Conservation (phyloP, 139 green algal species). For the Bryopsis sp. region DNA sequence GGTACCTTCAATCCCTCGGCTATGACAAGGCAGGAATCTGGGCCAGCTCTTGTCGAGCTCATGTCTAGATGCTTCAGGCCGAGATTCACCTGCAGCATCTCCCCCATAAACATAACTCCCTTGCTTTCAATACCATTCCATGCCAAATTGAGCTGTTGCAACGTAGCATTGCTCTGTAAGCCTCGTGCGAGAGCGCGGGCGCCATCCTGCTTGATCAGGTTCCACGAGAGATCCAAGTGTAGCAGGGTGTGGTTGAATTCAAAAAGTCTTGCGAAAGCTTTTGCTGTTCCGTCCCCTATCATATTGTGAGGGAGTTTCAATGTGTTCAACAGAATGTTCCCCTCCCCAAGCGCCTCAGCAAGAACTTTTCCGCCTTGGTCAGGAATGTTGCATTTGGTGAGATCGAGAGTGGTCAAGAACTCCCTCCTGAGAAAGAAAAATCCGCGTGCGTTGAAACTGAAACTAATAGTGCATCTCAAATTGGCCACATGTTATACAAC, state of each 20-base stretch:
- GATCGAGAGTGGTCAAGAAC: not conserved
- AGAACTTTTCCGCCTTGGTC: not conserved
- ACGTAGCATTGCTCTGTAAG: constrained; percentile 36
- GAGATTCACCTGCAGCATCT: constrained; percentile 7
- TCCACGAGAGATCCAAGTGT: constrained; percentile 37
- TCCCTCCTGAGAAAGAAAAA: not conserved
- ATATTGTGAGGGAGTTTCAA: constrained; percentile 19
- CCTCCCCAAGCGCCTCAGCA: not conserved
- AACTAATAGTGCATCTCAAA: no score
- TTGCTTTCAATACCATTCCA: constrained; percentile 52
- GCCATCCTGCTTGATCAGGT: constrained; percentile 29
- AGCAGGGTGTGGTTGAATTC: constrained; percentile 29
- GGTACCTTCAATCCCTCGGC: constrained; percentile 33
- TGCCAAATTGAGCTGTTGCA: constrained; percentile 35
- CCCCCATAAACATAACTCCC: constrained; percentile 13
- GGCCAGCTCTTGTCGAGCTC: constrained; percentile 40
- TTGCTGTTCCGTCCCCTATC: constrained; percentile 35
- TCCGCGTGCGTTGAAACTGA: not conserved
- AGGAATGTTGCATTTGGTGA: constrained; percentile 1
- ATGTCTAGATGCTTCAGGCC: constrained; percentile 43
- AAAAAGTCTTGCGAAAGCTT: constrained; percentile 40
- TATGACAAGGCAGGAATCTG: constrained; percentile 44
- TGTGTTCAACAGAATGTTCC: not conserved
- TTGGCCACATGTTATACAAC: no score
- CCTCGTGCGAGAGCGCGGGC: constrained; percentile 30